phyloP scores from a whole-genome alignment of 495 filamentous ascomycete species.

The Letharia lupina region DNA sequence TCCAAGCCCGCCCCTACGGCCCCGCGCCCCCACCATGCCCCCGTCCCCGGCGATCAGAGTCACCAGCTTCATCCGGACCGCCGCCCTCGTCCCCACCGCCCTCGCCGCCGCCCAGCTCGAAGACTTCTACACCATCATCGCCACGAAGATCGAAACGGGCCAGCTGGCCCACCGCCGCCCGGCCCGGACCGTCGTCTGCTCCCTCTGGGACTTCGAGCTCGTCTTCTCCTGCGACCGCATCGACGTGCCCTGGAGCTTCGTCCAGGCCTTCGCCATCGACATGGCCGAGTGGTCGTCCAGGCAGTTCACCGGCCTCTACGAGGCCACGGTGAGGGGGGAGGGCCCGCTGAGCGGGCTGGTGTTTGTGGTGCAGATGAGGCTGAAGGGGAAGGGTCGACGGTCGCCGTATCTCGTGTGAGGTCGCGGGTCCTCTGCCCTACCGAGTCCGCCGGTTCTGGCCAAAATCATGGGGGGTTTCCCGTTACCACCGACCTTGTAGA shows the following conservation, averaged over 20 bases:
- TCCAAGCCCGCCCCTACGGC: not conserved
- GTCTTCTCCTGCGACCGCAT: not conserved
- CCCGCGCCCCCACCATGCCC: not conserved
- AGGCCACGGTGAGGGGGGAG: not conserved
- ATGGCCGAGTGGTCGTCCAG: not conserved
- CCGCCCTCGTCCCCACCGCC: constrained; percentile 18
- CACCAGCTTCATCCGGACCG: not conserved
- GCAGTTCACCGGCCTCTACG: constrained; percentile 2
- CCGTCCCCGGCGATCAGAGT: not conserved
- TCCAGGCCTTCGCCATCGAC: constrained; percentile 3
- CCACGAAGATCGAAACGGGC: constrained; percentile 9
- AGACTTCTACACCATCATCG: constrained; percentile 12
- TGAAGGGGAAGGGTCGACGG: not conserved
- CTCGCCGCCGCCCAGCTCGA: constrained; percentile 22
- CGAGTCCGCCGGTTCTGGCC: not conserved
- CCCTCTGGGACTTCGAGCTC: constrained; percentile 6
- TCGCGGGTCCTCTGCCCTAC: too few species aligned
- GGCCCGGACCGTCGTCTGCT: not conserved
- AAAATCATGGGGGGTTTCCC: too few species aligned
- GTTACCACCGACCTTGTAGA: too few species aligned
- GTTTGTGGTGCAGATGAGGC: not conserved
- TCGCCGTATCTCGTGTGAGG: not conserved
- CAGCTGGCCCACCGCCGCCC: not conserved
- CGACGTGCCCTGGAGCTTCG: not conserved
- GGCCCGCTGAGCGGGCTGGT: not conserved